phyloP scores from a whole-genome alignment of 352 stramenopile genomes.

The Pelagophyceae sp. region DNA sequence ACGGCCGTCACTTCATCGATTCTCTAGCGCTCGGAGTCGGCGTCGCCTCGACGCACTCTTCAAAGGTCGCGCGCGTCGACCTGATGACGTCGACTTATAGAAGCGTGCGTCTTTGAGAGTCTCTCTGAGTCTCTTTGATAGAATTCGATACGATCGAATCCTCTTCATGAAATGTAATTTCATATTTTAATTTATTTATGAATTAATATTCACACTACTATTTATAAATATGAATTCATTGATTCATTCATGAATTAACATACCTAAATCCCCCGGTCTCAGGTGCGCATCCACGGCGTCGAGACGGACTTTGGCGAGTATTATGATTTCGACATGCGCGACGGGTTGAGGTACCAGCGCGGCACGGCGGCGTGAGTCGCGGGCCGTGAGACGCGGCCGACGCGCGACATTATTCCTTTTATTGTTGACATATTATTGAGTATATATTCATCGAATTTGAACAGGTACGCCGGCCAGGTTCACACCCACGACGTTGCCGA shows the following conservation, averaged over 20 bases:
- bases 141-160: too few relatives aligned
- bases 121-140: too few relatives aligned
- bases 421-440: too few relatives aligned
- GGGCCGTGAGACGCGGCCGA: not conserved
- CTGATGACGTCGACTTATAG: slow-evolving; percentile 12
- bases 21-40: not conserved
- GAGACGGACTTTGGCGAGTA: slow-evolving; percentile 16
- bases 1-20: not conserved
- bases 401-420: too few relatives aligned
- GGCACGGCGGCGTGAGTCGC: not conserved
- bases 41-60: not conserved
- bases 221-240: too few relatives aligned
- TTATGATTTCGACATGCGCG: not conserved
- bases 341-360: not conserved
- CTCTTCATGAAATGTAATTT: too few relatives aligned
- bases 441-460: too few relatives aligned
- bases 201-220: too few relatives aligned
- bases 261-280: too few relatives aligned
- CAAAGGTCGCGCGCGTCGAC: not conserved
- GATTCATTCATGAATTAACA: too few relatives aligned
- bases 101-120: too few relatives aligned
- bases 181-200: too few relatives aligned
- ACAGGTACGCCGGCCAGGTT: not conserved
- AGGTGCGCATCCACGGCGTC: slow-evolving; percentile 8
- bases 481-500: not conserved